Evolutionary conservation across 176 grass and related monocot genomes (phyloP), one percentile per base, ranked within the genome.

Genomic region (Aegilops bicornis): DNA sequence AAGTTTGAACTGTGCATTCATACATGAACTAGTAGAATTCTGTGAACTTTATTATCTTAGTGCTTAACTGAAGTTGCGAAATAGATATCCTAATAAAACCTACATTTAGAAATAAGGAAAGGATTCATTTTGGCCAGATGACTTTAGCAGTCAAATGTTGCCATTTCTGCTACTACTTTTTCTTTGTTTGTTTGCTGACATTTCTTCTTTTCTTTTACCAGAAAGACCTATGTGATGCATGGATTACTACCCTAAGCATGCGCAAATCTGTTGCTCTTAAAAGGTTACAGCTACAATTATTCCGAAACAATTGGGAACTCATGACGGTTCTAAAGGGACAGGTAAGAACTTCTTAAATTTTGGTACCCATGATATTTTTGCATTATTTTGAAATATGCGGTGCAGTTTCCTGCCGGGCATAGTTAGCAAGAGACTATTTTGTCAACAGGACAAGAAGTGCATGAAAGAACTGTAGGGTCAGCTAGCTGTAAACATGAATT

Each of bases 201-300:
- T 67, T 73, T 68, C 6, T 43, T 78, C 33, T 61, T 79, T 4
- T 36, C 48, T 64, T 86, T 70, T 17, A 77, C 40, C 89, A 99
- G 94, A 97, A 94, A 87, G 91, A 91, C 87, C 88, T 99, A 73
- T 94, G 79, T 88, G 83, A 94, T 94, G 90, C 92, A 59, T 99
- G 97, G 94, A 88, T 92, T 85, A 87, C 87, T 86, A 89, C 89
- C 73, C 69, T 93, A 67, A 89, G 93, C 63, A 88, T 94, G 90
- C 94, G 89, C 15, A 93, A 97, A 70, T 93, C 90, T 68, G 89
- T 96, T 87, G 89, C 92, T 85, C 83, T 92, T 91, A 92, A 89
- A 83, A 96, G 89, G 74, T 90, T 97, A 37, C 86, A 93, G 82
- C 77, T 99, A 71, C 92, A 96, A 71, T 69, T 94, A 79, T 80